Conservation (phyloP, 106 monocot species). For the Agapanthus africanus region DNA sequence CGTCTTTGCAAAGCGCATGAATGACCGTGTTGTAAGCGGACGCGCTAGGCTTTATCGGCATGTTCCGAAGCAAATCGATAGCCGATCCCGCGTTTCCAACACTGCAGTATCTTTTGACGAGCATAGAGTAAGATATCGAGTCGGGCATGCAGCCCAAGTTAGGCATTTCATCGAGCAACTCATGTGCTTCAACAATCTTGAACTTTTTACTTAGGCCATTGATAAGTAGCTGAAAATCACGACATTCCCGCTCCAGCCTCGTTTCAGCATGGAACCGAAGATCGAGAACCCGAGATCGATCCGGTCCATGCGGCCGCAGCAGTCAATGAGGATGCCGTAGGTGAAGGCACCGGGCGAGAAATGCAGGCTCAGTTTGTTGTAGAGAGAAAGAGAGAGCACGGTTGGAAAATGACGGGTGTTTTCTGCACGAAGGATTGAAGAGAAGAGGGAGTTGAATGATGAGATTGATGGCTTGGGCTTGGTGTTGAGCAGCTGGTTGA, state of each 20-base stretch:
- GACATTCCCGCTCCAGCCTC: conserved; percentile 15
- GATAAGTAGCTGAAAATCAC: conserved; percentile 22
- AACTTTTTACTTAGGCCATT: conserved; percentile 24
- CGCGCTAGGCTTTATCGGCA: no score
- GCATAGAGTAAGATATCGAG: not conserved
- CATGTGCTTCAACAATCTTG: conserved; percentile 12
- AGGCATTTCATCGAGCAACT: conserved; percentile 21
- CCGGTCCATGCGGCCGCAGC: conserved; percentile 7
- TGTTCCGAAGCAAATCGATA: not conserved
- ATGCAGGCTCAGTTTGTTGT: conserved; percentile 2
- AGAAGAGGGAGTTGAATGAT: no score
- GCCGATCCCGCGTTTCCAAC: not conserved
- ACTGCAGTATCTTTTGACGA: not conserved
- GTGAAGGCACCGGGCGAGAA: conserved; percentile 8
- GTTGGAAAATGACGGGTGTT: no score
- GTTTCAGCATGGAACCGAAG: conserved; percentile 13
- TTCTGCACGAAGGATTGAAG: no score
- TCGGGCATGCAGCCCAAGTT: not conserved
- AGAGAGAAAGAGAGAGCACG: no score
- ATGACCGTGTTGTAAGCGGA: no score
- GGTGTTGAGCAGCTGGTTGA: no score
- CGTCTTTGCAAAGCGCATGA: no score
- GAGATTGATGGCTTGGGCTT: no score
- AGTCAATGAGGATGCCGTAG: conserved; percentile 13
- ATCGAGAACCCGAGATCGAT: conserved; percentile 12